Base-by-base conservation (phyloP, 1,284 basidiomycete genomes). In the Mycosarcoma maydis region DNA sequence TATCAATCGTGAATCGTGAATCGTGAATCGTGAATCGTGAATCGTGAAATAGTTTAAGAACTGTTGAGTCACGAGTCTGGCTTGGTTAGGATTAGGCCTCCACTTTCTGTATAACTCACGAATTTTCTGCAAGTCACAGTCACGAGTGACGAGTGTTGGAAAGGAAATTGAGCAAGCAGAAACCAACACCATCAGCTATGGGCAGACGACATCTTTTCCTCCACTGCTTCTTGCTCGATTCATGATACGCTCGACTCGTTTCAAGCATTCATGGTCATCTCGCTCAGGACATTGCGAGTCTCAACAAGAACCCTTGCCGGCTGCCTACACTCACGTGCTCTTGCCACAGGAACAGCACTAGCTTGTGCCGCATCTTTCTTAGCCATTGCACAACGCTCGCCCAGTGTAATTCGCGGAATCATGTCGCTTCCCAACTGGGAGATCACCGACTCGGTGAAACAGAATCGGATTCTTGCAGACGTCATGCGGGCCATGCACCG, bases 391-490 rank as follows among this genome's bases (percentile, higher is more conserved):
- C 13, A 33, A 33, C 6, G 33, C 24, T 24, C 45, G 26, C 13
- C 29, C n/a, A 19, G 33, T 17, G 20, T 37, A 14, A 14, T 22
- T 49, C 54, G 60, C 26, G 30, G 19, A 26, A 45, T 41, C 37
- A 52, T 62, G 59, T 55, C 51, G 34, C 66, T 58, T 26, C 51
- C 66, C 26, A 69, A 69, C 45, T 69, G 66, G 66, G 32, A 59
- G 54, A 48, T 69, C 42, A 69, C 67, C 41, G 57, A 65, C 22
- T 52, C 56, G 56, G 61, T 70, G 16, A 53, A 49, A 34, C 37
- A 50, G 45, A 70, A 70, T 17, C 42, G 56, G 0, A 46, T 60
- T 24, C 36, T 70, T 22, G 53, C 60, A 8, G 23, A 26, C 14
- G 52, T 51, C 4, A 56, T 71, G 68, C 32, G 57, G 11, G 68